Percentiles rank a stretch among this genome's conserved stretches.
Conservation (phyloP, 2,329 filamentous ascomycete genomes). For the Fusarium irregulare region DNA sequence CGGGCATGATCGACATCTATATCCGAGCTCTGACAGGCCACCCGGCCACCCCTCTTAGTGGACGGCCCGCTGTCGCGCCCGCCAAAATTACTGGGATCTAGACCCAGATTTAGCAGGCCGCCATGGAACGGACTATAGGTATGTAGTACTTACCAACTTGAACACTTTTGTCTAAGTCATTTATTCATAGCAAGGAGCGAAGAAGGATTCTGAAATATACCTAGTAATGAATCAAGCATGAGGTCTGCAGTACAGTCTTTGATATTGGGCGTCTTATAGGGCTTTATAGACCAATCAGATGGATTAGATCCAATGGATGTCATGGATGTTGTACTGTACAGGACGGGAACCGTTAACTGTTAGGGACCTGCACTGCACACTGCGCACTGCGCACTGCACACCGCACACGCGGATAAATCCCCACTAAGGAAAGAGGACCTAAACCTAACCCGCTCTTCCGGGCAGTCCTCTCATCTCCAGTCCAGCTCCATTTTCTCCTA, state of each 20-base stretch:
- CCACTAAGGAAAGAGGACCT: constrained; percentile 1
- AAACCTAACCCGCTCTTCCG: constrained; percentile 1
- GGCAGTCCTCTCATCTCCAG: constrained; percentile 4
- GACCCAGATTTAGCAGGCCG: constrained; percentile 10
- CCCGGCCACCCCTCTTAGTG: constrained; percentile 20
- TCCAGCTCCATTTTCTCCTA: constrained; percentile 17
- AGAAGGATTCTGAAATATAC: not conserved
- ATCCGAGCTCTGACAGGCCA: constrained; percentile 12
- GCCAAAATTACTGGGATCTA: constrained; percentile 25
- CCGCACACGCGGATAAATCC: not conserved
- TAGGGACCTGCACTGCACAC: not conserved
- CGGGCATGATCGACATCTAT: not conserved
- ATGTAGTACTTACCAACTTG: too few relatives aligned
- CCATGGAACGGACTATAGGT: too few relatives aligned
- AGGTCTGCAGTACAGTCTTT: not conserved
- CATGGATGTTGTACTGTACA: not conserved
- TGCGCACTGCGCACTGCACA: too few relatives aligned
- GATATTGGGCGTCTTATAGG: not conserved
- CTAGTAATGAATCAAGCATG: not conserved
- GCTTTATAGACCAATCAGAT: not conserved
- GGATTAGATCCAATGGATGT: not conserved
- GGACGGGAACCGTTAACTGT: not conserved
- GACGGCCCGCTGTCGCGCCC: constrained; percentile 20
- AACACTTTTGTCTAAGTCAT: not conserved
- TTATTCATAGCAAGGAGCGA: not conserved